Conservation (phyloP, 331 rosid species). For the Acacia pycnantha region DNA sequence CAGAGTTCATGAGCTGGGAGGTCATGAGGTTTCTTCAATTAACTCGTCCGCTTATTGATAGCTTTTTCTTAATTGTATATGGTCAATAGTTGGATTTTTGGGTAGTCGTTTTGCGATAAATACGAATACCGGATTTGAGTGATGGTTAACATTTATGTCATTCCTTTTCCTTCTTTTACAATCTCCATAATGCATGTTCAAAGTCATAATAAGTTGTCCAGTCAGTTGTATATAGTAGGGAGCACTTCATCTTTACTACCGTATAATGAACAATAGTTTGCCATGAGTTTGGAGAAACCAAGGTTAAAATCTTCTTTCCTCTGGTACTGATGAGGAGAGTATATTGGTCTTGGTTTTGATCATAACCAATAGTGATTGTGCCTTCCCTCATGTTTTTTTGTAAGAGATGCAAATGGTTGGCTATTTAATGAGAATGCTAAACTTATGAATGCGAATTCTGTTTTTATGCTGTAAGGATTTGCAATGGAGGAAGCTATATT, state of each 20-base stretch:
- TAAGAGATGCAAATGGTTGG: no score
- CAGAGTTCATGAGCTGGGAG: slow-evolving; percentile 76
- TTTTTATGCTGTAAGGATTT: no score
- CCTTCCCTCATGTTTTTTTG: background rate
- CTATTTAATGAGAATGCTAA: no score
- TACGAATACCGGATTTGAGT: background rate
- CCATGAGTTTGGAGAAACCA: background rate
- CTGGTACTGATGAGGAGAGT: background rate
- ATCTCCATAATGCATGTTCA: background rate
- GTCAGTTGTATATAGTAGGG: background rate
- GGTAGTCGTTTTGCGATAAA: background rate
- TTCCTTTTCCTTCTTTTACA: background rate
- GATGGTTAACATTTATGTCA: background rate
- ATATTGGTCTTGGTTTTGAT: background rate
- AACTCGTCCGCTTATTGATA: background rate
- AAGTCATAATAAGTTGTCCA: background rate
- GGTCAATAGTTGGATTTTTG: background rate
- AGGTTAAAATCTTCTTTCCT: background rate
- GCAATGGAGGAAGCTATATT: no score
- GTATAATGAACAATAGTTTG: background rate
- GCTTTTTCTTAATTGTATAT: background rate
- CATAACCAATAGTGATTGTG: background rate
- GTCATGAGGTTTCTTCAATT: slow-evolving; percentile 59
- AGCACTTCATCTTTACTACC: background rate
- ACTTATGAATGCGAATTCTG: no score